Evolutionary conservation across 2,329 filamentous ascomycete species (phyloP).

Genomic region (Pyrenochaeta sp.): DNA sequence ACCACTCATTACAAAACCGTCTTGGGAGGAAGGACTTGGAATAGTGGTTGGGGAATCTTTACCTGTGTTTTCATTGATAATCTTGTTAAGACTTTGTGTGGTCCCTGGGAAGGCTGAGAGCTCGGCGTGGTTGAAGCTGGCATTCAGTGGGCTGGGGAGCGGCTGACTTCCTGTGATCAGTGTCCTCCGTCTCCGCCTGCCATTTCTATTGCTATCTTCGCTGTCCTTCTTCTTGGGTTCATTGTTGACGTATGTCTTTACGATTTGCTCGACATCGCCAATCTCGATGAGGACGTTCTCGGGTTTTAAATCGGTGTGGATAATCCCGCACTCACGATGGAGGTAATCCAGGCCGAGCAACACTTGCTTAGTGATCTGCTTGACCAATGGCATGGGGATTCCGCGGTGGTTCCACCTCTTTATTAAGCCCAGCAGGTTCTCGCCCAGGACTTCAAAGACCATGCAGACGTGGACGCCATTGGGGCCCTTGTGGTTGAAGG

Average conservation of each 20-base stretch:
- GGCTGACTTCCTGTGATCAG: slow-evolving; percentile 98
- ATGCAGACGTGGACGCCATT: slow-evolving; percentile 98
- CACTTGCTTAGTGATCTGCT: slow-evolving; percentile 98
- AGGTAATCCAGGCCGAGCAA: slow-evolving; percentile 94
- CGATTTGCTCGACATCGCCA: slow-evolving; percentile 97
- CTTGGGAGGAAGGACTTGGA: slow-evolving; percentile 49
- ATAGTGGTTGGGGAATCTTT: slow-evolving; percentile 55
- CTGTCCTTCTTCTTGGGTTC: slow-evolving; percentile 70
- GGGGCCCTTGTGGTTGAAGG: slow-evolving; percentile 96
- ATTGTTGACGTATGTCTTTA: slow-evolving; percentile 92
- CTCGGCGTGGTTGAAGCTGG: slow-evolving; percentile 83
- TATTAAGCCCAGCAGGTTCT: slow-evolving; percentile 93
- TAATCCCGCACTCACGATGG: slow-evolving; percentile 97
- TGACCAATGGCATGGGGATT: slow-evolving; percentile 94
- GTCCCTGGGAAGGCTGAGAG: slow-evolving; percentile 65
- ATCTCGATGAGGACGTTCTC: slow-evolving; percentile 99
- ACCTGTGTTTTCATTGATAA: slow-evolving; percentile 77
- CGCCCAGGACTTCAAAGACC: slow-evolving; percentile 97
- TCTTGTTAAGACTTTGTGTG: slow-evolving; percentile 80
- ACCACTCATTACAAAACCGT: slow-evolving; percentile 63
- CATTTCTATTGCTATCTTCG: slow-evolving; percentile 92
- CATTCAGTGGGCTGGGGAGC: slow-evolving; percentile 90
- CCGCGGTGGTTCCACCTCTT: slow-evolving; percentile 98
- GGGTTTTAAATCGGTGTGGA: slow-evolving; percentile 96
- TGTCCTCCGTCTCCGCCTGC: slow-evolving; percentile 85